Percentiles rank a stretch among this genome's conserved stretches.
phyloP scores from a whole-genome alignment of 208 protist species.

The Leishmania tarentolae region DNA sequence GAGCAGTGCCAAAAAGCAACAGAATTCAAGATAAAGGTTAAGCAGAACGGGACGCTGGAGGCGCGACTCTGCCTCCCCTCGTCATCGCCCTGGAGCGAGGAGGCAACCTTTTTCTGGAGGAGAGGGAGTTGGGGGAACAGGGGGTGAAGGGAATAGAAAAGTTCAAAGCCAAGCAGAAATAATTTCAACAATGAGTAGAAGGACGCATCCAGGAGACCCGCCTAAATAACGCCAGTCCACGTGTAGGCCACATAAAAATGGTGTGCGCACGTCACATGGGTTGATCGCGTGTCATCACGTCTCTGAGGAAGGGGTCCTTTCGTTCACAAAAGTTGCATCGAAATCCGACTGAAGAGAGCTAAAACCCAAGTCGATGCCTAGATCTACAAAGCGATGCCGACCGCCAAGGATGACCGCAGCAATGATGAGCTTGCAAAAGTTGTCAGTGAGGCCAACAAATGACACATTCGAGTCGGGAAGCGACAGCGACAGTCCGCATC shows the following conservation, averaged over 20 bases:
- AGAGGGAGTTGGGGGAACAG: background rate
- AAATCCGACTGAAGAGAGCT: constrained; percentile 40
- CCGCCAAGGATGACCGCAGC: constrained; percentile 68
- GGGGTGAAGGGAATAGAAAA: background rate
- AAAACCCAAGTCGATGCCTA: constrained; percentile 80
- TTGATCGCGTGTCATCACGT: background rate
- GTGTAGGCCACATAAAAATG: background rate
- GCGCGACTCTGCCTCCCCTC: background rate
- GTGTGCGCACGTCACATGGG: background rate
- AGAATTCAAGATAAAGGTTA: background rate
- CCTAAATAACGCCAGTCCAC: background rate
- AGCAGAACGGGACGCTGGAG: background rate
- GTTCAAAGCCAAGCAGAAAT: background rate
- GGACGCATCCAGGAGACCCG: background rate
- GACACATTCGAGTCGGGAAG: constrained; percentile 33
- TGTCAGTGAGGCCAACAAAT: constrained; percentile 49
- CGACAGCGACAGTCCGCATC: constrained; percentile 67
- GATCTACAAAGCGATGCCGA: constrained; percentile 77
- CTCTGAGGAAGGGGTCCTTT: background rate
- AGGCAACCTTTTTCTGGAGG: background rate
- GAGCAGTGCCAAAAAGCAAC: background rate
- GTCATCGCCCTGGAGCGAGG: background rate
- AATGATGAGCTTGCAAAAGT: constrained; percentile 64
- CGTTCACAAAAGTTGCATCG: background rate
- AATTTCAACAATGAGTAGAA: background rate